Evolutionary conservation across 116 monocot genomes (phyloP).

Genomic region (Zostera marina): DNA sequence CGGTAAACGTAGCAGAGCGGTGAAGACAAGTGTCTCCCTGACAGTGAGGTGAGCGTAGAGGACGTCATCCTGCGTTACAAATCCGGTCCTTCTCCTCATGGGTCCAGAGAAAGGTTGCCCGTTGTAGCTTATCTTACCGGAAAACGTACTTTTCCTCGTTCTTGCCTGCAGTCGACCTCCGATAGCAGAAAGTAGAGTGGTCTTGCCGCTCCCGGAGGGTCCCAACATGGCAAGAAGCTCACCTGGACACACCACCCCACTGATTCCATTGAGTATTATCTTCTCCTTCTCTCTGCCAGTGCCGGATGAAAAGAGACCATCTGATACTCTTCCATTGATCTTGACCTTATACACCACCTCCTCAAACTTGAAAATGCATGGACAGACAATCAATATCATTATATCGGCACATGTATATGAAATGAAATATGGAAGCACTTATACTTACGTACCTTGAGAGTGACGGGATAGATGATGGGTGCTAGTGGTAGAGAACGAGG

Average conservation of each 20-base stretch:
- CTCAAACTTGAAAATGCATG: constrained; percentile 49
- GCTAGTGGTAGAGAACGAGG: too few relatives aligned
- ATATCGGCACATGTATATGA: background rate
- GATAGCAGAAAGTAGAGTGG: constrained; percentile 38
- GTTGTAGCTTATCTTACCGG: constrained; percentile 40
- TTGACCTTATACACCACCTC: constrained; percentile 46
- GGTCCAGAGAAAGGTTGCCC: constrained; percentile 21
- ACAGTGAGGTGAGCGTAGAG: constrained; percentile 43
- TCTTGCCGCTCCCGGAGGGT: constrained; percentile 57
- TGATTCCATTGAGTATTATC: constrained; percentile 34
- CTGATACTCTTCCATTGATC: background rate
- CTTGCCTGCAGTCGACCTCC: constrained; percentile 21
- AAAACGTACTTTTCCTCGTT: background rate
- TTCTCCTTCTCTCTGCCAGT: constrained; percentile 10
- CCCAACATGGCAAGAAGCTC: constrained; percentile 57
- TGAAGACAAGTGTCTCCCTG: constrained; percentile 30
- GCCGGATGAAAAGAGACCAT: background rate
- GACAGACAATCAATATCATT: background rate
- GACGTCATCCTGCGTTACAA: constrained; percentile 35
- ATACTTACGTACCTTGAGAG: constrained; percentile 11
- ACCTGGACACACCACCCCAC: constrained; percentile 42
- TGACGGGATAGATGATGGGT: constrained; percentile 6
- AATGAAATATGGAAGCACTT: background rate
- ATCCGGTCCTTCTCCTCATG: constrained; percentile 25
- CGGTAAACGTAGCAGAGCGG: constrained; percentile 30